Percentiles rank a stretch among this genome's conserved stretches.
Conservation (phyloP, 768 basidiomycete species). For the Lentinula sp. region DNA sequence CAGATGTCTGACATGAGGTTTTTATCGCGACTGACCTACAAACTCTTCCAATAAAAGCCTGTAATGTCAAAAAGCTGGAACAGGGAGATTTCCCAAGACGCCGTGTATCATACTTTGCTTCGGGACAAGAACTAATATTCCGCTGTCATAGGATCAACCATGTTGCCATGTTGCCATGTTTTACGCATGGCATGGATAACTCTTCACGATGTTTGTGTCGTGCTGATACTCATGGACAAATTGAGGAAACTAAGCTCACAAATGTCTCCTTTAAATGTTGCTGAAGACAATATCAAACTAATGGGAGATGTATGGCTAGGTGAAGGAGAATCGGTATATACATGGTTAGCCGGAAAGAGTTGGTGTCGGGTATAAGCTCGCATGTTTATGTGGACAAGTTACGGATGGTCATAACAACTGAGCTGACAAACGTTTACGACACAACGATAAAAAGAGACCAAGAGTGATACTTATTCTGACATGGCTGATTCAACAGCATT, state of each 20-base stretch:
- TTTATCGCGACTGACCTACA: background rate
- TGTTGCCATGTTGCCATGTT: constrained; percentile 39
- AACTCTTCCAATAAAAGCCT: constrained; percentile 11
- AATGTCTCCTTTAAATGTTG: constrained; percentile 20
- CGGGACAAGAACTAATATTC: background rate
- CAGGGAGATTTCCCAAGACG: constrained; percentile 26
- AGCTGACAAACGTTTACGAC: too few species aligned
- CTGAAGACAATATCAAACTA: constrained; percentile 26
- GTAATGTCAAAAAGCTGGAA: constrained; percentile 36
- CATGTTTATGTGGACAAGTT: too few species aligned
- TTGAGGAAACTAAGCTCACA: background rate
- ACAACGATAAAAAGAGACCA: too few species aligned
- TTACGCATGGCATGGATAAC: constrained; percentile 25
- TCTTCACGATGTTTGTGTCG: constrained; percentile 29
- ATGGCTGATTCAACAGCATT: too few species aligned
- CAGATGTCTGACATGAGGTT: background rate
- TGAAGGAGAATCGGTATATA: background rate
- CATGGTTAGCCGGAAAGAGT: too few species aligned
- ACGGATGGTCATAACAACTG: too few species aligned
- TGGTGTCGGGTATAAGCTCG: too few species aligned
- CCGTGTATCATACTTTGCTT: constrained; percentile 13
- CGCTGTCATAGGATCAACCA: constrained; percentile 21
- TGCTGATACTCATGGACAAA: background rate
- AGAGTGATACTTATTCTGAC: too few species aligned
- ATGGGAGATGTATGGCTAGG: constrained; percentile 25